Percentiles rank a stretch among this genome's conserved stretches.
phyloP scores from a whole-genome alignment of 2,329 filamentous ascomycete species.

The Fusarium sp. region DNA sequence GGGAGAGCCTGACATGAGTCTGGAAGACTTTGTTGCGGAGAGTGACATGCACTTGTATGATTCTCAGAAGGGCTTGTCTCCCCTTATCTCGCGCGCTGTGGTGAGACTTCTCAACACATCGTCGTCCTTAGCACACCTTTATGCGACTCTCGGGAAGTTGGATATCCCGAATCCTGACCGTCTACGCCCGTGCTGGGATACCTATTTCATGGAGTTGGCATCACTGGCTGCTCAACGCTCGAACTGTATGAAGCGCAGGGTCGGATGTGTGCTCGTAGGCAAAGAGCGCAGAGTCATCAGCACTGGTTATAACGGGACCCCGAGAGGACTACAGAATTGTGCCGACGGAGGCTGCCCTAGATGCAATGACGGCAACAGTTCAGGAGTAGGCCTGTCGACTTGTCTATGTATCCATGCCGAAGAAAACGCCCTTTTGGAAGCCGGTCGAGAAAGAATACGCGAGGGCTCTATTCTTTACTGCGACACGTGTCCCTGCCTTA shows the following conservation, averaged over 20 bases:
- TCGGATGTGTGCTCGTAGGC: slow-evolving; percentile 90
- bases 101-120: slow-evolving; percentile 90
- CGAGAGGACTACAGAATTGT: slow-evolving; percentile 88
- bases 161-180: slow-evolving; percentile 83
- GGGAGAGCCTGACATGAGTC: slow-evolving; percentile 50
- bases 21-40: slow-evolving; percentile 67
- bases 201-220: slow-evolving; percentile 98
- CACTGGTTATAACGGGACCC: slow-evolving; percentile 98
- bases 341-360: slow-evolving; percentile 89
- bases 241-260: slow-evolving; percentile 98
- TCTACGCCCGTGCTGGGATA: slow-evolving; percentile 91
- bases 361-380: slow-evolving; percentile 80
- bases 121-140: slow-evolving; percentile 75
- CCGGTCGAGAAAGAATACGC: slow-evolving; percentile 88
- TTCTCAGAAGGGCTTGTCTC: slow-evolving; percentile 72
- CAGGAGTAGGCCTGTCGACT: slow-evolving; percentile 81
- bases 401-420: slow-evolving; percentile 98
- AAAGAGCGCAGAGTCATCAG: slow-evolving; percentile 87
- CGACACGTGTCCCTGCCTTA: slow-evolving; percentile 96
- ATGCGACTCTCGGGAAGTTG: slow-evolving; percentile 77
- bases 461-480: slow-evolving; percentile 89
- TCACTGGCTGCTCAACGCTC: slow-evolving; percentile 88
- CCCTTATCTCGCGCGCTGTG: slow-evolving; percentile 83
- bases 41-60: slow-evolving; percentile 83
- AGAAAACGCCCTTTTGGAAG: slow-evolving; percentile 95